Conservation (phyloP, 148 eudicot genomes). For the Mesembryanthemum crystallinum region DNA sequence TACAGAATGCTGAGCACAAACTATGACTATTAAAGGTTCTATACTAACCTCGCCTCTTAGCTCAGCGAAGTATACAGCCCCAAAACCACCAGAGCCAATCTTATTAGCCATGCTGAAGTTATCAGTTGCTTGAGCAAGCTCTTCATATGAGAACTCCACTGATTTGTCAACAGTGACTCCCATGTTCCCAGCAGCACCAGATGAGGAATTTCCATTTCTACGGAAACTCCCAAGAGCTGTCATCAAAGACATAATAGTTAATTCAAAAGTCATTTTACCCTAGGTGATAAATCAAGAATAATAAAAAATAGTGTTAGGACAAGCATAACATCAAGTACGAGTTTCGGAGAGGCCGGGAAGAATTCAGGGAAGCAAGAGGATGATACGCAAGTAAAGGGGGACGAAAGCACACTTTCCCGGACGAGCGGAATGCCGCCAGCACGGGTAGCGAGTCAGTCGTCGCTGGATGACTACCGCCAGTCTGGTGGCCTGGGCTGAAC, state of each 20-base stretch:
- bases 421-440: too few relatives aligned
- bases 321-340: too few relatives aligned
- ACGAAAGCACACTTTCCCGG: too few relatives aligned
- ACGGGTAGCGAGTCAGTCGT: too few relatives aligned
- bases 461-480: too few relatives aligned
- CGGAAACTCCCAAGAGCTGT: slow-evolving; percentile 25
- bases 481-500: too few relatives aligned
- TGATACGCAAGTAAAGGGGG: too few relatives aligned
- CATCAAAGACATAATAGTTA: slow-evolving; percentile 3
- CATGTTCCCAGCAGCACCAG: slow-evolving; percentile 33
- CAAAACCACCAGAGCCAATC: slow-evolving; percentile 96
- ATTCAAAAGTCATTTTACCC: neutral
- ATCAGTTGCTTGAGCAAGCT: slow-evolving; percentile 73
- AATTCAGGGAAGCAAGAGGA: too few relatives aligned
- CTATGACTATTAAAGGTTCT: neutral
- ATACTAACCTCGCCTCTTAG: slow-evolving; percentile 85
- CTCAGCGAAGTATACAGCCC: slow-evolving; percentile 91
- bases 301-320: too few relatives aligned
- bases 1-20: neutral
- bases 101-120: slow-evolving; percentile 72
- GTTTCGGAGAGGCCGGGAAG: too few relatives aligned
- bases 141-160: slow-evolving; percentile 81
- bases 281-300: slow-evolving; percentile 5
- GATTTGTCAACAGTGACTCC: slow-evolving; percentile 76
- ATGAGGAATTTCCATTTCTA: slow-evolving; percentile 16